phyloP scores from a whole-genome alignment of 2,329 filamentous ascomycete genomes.

The Trichoderma aggressivum region DNA sequence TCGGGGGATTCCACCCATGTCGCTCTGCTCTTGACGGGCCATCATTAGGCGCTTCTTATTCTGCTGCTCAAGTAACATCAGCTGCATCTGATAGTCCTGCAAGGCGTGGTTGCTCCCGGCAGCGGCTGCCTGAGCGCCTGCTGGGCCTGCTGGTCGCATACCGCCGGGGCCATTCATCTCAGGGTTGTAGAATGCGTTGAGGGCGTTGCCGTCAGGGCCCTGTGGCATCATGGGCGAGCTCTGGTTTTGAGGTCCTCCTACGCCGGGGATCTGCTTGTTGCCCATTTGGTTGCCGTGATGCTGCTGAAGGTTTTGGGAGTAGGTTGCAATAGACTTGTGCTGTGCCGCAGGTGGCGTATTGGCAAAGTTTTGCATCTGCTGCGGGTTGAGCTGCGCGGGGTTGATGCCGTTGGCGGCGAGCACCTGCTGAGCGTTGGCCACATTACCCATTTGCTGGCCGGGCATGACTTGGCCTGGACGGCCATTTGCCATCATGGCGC shows the following conservation, averaged over 20 bases:
- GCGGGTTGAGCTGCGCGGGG: slow-evolving; percentile 66
- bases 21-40: slow-evolving; percentile 76
- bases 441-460: slow-evolving; percentile 61
- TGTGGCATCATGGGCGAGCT: slow-evolving; percentile 79
- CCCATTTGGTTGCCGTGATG: slow-evolving; percentile 77
- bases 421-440: slow-evolving; percentile 53
- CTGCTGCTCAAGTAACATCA: slow-evolving; percentile 83
- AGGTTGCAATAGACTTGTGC: slow-evolving; percentile 82
- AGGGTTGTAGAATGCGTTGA: slow-evolving; percentile 61
- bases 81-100: slow-evolving; percentile 85
- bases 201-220: slow-evolving; percentile 60
- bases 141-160: slow-evolving; percentile 52
- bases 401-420: slow-evolving; percentile 70
- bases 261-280: slow-evolving; percentile 73
- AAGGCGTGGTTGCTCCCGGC: slow-evolving; percentile 70
- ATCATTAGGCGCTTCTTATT: slow-evolving; percentile 84
- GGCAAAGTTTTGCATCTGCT: slow-evolving; percentile 68
- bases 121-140: slow-evolving; percentile 31
- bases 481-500: slow-evolving; percentile 68
- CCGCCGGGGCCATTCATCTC: slow-evolving; percentile 56
- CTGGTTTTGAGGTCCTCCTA: slow-evolving; percentile 67
- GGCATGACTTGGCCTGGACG: slow-evolving; percentile 69
- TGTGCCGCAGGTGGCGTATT: slow-evolving; percentile 59
- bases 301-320: slow-evolving; percentile 78
- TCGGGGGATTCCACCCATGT: slow-evolving; percentile 47